Evolutionary conservation across 2,329 filamentous ascomycete genomes (phyloP).

Genomic region (Stagonosporopsis rhizophila): DNA sequence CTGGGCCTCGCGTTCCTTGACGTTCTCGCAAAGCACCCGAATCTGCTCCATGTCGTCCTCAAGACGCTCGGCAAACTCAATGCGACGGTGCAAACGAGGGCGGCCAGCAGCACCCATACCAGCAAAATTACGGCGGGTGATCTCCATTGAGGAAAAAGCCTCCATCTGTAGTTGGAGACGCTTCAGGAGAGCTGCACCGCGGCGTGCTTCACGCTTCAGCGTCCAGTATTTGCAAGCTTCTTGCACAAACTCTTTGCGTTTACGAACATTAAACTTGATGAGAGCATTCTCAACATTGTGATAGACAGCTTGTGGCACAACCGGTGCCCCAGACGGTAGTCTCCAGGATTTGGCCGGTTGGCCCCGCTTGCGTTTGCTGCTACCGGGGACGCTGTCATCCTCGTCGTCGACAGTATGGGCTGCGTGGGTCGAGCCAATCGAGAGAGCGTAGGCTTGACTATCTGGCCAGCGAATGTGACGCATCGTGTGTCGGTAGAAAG

Average conservation of each 20-base stretch:
- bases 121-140: constrained; percentile 94
- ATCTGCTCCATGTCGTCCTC: constrained; percentile 80
- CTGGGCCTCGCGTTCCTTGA: constrained; percentile 77
- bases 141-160: constrained; percentile 95
- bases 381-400: constrained; percentile 54
- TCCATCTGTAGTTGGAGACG: constrained; percentile 94
- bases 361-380: constrained; percentile 66
- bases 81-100: constrained; percentile 77
- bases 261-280: constrained; percentile 80
- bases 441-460: constrained; percentile 81
- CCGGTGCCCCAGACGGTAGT: constrained; percentile 89
- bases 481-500: constrained; percentile 90
- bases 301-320: constrained; percentile 88
- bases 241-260: constrained; percentile 89
- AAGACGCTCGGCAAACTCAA: constrained; percentile 83
- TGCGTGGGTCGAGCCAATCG: constrained; percentile 74
- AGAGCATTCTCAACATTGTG: constrained; percentile 85
- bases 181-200: constrained; percentile 91
- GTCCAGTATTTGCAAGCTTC: constrained; percentile 99
- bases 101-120: constrained; percentile 88
- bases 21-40: constrained; percentile 70
- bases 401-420: constrained; percentile 62
- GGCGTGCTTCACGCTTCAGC: constrained; percentile 88
- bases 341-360: constrained; percentile 78
- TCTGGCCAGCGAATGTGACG: constrained; percentile 90